Evolutionary conservation across 768 basidiomycete genomes (phyloP), one percentile per base, ranked within the genome.

Genomic region (Leucocoprinus sp.): DNA sequence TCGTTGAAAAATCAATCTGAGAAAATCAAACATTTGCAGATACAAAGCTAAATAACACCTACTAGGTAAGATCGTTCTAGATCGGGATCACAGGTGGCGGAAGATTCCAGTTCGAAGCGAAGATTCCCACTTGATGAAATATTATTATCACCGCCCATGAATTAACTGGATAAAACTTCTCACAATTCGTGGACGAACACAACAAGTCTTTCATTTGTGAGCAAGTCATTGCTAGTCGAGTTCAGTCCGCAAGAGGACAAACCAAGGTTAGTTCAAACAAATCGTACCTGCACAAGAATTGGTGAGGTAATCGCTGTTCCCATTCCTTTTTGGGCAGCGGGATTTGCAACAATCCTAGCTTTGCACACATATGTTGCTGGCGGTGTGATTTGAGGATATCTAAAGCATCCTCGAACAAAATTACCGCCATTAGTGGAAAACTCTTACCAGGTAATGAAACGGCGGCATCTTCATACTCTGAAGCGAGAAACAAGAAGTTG

Each of bases 151-250:
- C 49, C 47, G 48, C 23, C 38, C 18, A 15, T 9, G 22, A 33
- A 14, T 37, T 41, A 41, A n/a, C 9, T 7, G 6, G 14, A 41
- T 12, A 31, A 9, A 49, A 33, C 33, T 42, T 27, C 89, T 60
- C 60, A 95, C 95, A 97, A 92, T 68, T 98, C 93, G 64, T 99
- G 96, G 4, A 87, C 79, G 56, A 97, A 89, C 33, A 98, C 64
- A 22, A 98, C 77, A 19, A 98, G 57, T 0, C 84, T 89, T 23
- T 78, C 66, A 44, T 84, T 82, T 21, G 82, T 73, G 56, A 88
- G 83, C 24, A 97, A 68, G 60, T 93, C 85, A 36, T 71, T 64
- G 24, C 93, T 96, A 39, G 14, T 26, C 37, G 9, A 29, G 50
- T 19, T 42, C 31, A 42, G 26, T 23, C 4, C n/a, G 12, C 43